Base-by-base conservation (phyloP, 164 flowering plant genomes). In the Magnolia sinica region DNA sequence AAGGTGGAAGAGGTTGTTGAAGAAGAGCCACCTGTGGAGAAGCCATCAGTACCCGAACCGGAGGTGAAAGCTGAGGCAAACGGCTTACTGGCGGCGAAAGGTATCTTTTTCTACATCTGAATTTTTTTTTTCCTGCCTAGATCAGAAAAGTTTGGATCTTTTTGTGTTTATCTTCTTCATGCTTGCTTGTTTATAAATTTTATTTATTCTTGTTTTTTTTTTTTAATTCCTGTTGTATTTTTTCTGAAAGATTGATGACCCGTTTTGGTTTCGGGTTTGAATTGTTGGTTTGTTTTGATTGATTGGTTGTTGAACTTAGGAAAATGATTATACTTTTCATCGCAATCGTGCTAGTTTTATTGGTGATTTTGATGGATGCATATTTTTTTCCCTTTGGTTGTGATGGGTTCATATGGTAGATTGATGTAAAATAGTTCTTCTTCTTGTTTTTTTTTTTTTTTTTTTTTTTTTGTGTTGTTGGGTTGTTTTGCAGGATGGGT, bases 81-180 rank as follows among this genome's bases (percentile, higher is more conserved):
- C 19, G 81, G 74, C 1, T 74, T 72, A 58, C 61, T 29, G 52
- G 27, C 75, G 0, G 71, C 23, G 20, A 82, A 77, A 70, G 88
- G 92, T 89, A 81, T 83, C 74, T 31, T 29, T 31, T 13, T 31
- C 18, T 59, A 63, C 8, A 20, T 71, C 68, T 18, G 0, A 27
- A 27, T 18, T 71, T 37, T 37, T 37, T 0, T n/a, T 20, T 1
- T 31, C 4, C 1, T 69, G 55, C n/a, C 11, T 58, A 29, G 2
- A 16, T 18, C 27, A 0, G 59, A 71, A 49, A 10, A 23, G 0
- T 2, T 71, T 4, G 59, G 11, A 55, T 16, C 23, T 29, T 7
- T 45, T 78, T 73, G 23, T 49, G 7, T 27, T 52, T 50, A 24
- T 2, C 70, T 68, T 64, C 29, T 10, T 45, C 8, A 8, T 64